Evolutionary conservation across 2,329 filamentous ascomycete species (phyloP), one percentile per base, ranked within the genome.

Genomic region (Mycocentrospora acerina): DNA sequence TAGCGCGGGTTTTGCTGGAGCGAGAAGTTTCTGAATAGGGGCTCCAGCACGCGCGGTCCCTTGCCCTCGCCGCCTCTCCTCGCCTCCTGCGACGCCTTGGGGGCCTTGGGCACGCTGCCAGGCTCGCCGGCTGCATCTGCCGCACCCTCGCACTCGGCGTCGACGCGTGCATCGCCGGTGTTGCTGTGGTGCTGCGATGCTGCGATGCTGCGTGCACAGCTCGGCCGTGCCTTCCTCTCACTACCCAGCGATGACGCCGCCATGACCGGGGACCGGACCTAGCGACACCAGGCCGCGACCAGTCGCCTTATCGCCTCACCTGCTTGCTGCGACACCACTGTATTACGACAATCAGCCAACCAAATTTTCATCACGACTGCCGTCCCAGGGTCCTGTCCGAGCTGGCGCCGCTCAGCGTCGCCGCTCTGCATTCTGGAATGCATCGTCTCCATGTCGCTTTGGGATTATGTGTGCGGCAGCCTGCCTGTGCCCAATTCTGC

Each of bases 1-100:
- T n/a, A n/a, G n/a, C n/a, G n/a, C n/a, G n/a, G n/a, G n/a, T n/a
- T 46, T 52, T 48, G 55, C 55, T 59, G 54, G 40, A 46, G 46
- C 56, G 47, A 47, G 55, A 53, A 61, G 50, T 47, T 51, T 61
- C 51, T 48, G 50, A 51, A 57, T 56, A 53, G 58, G 57, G 58
- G 55, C 44, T 46, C 32, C 44, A 32, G 25, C 48, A 35, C 42
- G 41, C 46, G 22, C 33, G 29, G 38, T 41, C 36, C 42, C 41
- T 49, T 51, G 35, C 43, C 44, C 18, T 37, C 29, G 35, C 37
- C 37, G 37, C 44, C 32, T 35, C 35, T 29, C 43, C 37, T 42
- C 42, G 41, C 41, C 35, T 48, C 36, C 42, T 46, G 38, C 28
- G 29, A 41, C 38, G 25, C n/a, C 18, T 26, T n/a, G n/a, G n/a